These are phyloP conservation scores for Plasmodium malariae DNA, from an alignment of 169 alveolate genomes.

Conservation along the genomic window DNA sequence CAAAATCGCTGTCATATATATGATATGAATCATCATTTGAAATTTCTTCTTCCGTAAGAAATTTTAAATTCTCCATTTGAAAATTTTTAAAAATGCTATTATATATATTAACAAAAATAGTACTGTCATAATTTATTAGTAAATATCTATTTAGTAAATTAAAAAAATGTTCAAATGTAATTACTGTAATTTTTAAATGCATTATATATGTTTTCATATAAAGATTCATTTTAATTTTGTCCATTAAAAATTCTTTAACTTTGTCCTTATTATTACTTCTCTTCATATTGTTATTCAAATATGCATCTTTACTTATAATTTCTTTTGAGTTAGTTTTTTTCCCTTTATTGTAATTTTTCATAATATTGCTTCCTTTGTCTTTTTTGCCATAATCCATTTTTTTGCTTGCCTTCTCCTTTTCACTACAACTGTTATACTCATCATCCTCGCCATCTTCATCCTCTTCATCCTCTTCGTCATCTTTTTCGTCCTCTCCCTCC, in stretches of 20 bases:
- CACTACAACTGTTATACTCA: background rate
- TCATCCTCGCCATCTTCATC: constrained; percentile 8
- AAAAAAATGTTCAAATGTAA: constrained; percentile 72
- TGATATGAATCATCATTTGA: constrained; percentile 11
- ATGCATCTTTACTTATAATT: background rate
- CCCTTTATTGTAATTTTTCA: background rate
- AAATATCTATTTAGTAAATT: constrained; percentile 62
- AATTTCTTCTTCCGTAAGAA: constrained; percentile 53
- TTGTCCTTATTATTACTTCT: background rate
- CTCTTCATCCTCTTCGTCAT: constrained; percentile 14
- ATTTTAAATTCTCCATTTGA: constrained; percentile 42
- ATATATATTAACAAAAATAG: constrained; percentile 62
- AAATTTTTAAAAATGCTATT: constrained; percentile 60
- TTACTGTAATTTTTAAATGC: constrained; percentile 70
- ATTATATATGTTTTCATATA: constrained; percentile 66
- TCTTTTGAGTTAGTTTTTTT: background rate
- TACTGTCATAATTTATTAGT: constrained; percentile 42
- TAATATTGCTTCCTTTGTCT: background rate
- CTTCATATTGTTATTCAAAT: background rate
- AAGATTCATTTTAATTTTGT: constrained; percentile 39
- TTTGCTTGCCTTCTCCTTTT: too few relatives aligned
- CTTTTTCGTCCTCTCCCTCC: constrained; percentile 5
- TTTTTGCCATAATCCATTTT: too few relatives aligned
- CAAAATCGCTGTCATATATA: constrained; percentile 56
- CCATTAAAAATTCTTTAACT: constrained; percentile 26